Evolutionary conservation across 2,329 filamentous ascomycete genomes (phyloP).

Genomic region (Fusarium phyllophilum): DNA sequence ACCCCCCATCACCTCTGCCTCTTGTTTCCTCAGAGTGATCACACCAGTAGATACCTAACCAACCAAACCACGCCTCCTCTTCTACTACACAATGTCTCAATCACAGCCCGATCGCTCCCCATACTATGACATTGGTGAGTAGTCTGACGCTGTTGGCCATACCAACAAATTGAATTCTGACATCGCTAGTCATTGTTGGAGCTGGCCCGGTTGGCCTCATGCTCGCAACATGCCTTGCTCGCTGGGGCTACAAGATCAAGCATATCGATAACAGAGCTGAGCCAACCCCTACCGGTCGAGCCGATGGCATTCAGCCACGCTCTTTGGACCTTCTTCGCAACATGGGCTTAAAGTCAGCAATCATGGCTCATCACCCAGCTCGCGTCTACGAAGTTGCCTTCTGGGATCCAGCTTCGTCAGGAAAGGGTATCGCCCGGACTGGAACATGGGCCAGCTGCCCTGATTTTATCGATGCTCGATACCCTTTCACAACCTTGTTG

Average conservation of each 20-base stretch:
- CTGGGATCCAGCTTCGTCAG: slow-evolving; percentile 71
- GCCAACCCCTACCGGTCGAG: slow-evolving; percentile 85
- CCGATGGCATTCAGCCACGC: slow-evolving; percentile 91
- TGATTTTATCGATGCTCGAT: slow-evolving; percentile 79
- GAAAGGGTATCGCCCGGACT: slow-evolving; percentile 70
- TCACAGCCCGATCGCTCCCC: slow-evolving; percentile 32
- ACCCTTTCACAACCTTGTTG: slow-evolving; percentile 75
- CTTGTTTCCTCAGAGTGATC: slow-evolving; percentile 1
- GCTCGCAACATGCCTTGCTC: slow-evolving; percentile 85
- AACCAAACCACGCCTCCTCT: slow-evolving; percentile 2
- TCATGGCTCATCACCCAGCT: slow-evolving; percentile 89
- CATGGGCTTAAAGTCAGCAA: slow-evolving; percentile 86
- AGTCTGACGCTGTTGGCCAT: background rate
- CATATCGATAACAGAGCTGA: slow-evolving; percentile 92
- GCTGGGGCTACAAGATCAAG: slow-evolving; percentile 96
- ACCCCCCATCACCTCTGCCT: slow-evolving; percentile 14
- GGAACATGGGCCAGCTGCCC: slow-evolving; percentile 89
- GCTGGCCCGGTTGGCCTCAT: slow-evolving; percentile 90
- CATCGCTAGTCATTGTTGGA: slow-evolving; percentile 77
- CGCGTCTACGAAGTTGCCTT: slow-evolving; percentile 84
- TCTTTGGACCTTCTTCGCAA: slow-evolving; percentile 88
- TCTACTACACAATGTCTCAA: slow-evolving; percentile 28
- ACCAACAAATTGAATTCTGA: slow-evolving; percentile 34
- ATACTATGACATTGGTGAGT: slow-evolving; percentile 59
- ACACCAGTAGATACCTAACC: slow-evolving; percentile 9